Evolutionary conservation across 495 filamentous ascomycete species (phyloP), one percentile per base, ranked within the genome.

Genomic region (Aspergillus funiculosus): DNA sequence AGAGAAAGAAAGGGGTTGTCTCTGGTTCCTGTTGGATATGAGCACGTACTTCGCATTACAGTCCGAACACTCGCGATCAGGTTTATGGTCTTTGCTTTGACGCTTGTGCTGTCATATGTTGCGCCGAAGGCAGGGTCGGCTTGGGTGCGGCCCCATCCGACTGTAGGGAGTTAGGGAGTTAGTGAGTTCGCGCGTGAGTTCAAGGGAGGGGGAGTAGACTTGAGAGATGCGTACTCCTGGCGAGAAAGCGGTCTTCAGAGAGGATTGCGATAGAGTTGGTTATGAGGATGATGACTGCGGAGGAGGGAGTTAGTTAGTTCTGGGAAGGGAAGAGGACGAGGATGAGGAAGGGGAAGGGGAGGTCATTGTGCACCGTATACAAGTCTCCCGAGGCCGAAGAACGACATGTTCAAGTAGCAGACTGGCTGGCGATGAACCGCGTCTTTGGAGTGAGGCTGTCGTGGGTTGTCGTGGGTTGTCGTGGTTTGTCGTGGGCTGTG

Each of bases 211-310:
- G 19, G 19, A 35, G 37, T 31, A 52, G 25, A 30, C 26, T 41
- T 32, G 39, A 37, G 36, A 24, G 38, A 69, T n/a, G n/a, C 81
- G 54, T 83, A 94, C 89, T 92, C 56, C 94, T 81, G 39, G 94
- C 92, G 39, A 98, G 83, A 65, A 98, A 98, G 22, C 94, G 82
- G 71, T 98, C 92, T 79, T 98, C 91, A 57, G 89, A 95, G 38
- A 97, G 83, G 66, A 98, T 82, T 39, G 89, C 87, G 61, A 97
- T 87, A 29, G 87, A 87, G 69, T 98, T 98, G 60, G 90, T 80
- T 61, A 97, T 77, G 59, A 98, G 85, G 61, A 94, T 69, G 46
- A 78, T 74, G 39, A 87, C 88, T 92, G 58, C 17, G 36, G 44
- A 48, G 38, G 38, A 58, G 39, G 19, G 37, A 43, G 48, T 47